Percentiles rank a stretch among this genome's conserved stretches.
Conservation (phyloP, 106 monocot species). For the Vanilla planifolia region DNA sequence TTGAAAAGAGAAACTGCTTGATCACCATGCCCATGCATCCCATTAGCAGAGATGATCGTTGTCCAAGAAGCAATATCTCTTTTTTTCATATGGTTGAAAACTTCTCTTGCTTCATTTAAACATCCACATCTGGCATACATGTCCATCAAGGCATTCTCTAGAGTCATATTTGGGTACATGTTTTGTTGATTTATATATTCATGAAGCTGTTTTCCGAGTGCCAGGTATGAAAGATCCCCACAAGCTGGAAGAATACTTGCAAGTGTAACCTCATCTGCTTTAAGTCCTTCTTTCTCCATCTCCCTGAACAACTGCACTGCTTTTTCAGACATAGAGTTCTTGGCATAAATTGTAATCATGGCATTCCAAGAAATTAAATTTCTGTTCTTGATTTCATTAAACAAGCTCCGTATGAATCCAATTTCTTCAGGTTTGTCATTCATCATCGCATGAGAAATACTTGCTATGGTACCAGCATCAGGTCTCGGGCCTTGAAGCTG, state of each 20-base stretch:
- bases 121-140: constrained; percentile 92
- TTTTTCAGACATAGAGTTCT: constrained; percentile 45
- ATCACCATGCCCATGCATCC: constrained; percentile 55
- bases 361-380: constrained; percentile 70
- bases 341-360: constrained; percentile 69
- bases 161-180: constrained; percentile 55
- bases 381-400: constrained; percentile 28
- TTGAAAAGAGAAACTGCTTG: constrained; percentile 52
- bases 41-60: constrained; percentile 78
- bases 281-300: constrained; percentile 27
- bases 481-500: constrained; percentile 15
- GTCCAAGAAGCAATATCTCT: constrained; percentile 86
- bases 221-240: constrained; percentile 28
- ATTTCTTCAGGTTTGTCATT: constrained; percentile 63
- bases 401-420: constrained; percentile 44
- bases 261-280: constrained; percentile 50
- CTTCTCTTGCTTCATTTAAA: constrained; percentile 80
- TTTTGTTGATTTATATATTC: constrained; percentile 26
- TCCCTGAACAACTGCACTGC: constrained; percentile 61
- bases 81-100: constrained; percentile 40
- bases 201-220: constrained; percentile 55
- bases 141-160: constrained; percentile 71
- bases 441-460: constrained; percentile 50
- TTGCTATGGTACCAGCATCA: constrained; percentile 83
- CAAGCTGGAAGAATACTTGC: constrained; percentile 75